A percentile compares a stretch with the other conserved stretches of the same genome.
Evolutionary conservation across 2,329 filamentous ascomycete genomes (phyloP).

Genomic region (Trichoderma atroviride): DNA sequence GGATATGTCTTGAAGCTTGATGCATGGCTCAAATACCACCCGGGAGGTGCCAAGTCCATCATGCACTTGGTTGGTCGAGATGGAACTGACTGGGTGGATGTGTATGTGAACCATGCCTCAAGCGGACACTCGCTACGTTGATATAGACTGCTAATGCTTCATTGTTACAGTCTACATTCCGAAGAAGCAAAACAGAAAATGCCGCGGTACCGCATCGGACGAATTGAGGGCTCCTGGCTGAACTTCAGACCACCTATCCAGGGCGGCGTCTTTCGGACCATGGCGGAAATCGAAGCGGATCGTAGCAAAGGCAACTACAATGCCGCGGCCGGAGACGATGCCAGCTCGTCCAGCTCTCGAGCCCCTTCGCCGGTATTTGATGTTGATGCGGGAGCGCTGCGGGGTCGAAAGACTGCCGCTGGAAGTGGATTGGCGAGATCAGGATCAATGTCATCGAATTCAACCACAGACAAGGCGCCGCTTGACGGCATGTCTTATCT

Average conservation of each 20-base stretch:
- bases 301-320: constrained; percentile 32
- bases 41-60: constrained; percentile 61
- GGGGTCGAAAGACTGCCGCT: constrained; percentile 35
- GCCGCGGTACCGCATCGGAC: constrained; percentile 80
- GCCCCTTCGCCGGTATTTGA: constrained; percentile 57
- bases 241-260: constrained; percentile 94
- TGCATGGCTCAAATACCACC: constrained; percentile 61
- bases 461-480: constrained; percentile 51
- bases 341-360: constrained; percentile 57
- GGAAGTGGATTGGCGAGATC: constrained; percentile 35
- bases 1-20: constrained; percentile 25
- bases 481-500: constrained; percentile 65
- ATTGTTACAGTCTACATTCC: constrained; percentile 73
- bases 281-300: constrained; percentile 43
- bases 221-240: constrained; percentile 76
- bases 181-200: constrained; percentile 73
- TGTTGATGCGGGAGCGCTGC: constrained; percentile 34
- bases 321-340: constrained; percentile 31
- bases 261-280: constrained; percentile 72
- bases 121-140: background rate
- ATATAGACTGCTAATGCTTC: constrained; percentile 13
- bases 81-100: constrained; percentile 42
- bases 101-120: constrained; percentile 32
- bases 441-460: constrained; percentile 63
- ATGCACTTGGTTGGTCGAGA: constrained; percentile 53